phyloP scores from a whole-genome alignment of 2,329 filamentous ascomycete species.

The Exophiala aquamarina region DNA sequence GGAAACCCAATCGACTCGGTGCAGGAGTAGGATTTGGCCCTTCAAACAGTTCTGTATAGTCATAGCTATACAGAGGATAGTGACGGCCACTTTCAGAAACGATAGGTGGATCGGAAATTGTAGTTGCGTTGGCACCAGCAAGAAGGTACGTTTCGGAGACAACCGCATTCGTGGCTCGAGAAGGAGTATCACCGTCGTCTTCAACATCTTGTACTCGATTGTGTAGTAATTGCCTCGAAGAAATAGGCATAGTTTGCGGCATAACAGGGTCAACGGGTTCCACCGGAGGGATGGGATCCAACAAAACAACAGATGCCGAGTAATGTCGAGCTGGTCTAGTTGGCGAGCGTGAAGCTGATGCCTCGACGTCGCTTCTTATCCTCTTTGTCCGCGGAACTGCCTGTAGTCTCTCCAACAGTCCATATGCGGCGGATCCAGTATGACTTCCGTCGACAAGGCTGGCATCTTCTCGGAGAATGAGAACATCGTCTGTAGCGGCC shows the following conservation, averaged over 20 bases:
- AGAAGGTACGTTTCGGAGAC: slow-evolving; percentile 28
- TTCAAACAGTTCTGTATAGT: slow-evolving; percentile 23
- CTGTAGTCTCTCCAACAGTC: slow-evolving; percentile 37
- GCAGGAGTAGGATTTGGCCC: slow-evolving; percentile 4
- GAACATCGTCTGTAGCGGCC: slow-evolving; percentile 34
- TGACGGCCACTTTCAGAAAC: slow-evolving; percentile 23
- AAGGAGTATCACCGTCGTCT: slow-evolving; percentile 2
- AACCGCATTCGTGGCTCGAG: slow-evolving; percentile 20
- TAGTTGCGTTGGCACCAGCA: slow-evolving; percentile 23
- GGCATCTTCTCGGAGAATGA: slow-evolving; percentile 41
- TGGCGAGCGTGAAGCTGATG: slow-evolving; percentile 2
- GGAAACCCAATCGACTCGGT: slow-evolving; percentile 5
- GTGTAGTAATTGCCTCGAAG: slow-evolving; percentile 14
- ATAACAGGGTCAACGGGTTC: slow-evolving; percentile 4
- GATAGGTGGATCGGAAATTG: slow-evolving; percentile 18
- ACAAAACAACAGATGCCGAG: slow-evolving; percentile 9
- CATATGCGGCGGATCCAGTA: slow-evolving; percentile 37
- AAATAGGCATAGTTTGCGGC: background rate
- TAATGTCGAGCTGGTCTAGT: slow-evolving; percentile 12
- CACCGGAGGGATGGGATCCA: background rate
- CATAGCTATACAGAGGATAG: slow-evolving; percentile 25
- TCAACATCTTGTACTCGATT: background rate
- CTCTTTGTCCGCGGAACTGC: slow-evolving; percentile 16
- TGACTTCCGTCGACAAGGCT: slow-evolving; percentile 37
- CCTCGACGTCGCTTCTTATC: slow-evolving; percentile 8